Percentiles rank a stretch among this genome's conserved stretches.
Evolutionary conservation across 1,139 yeast species (phyloP).

Genomic region (Taphrina wiesneri): DNA sequence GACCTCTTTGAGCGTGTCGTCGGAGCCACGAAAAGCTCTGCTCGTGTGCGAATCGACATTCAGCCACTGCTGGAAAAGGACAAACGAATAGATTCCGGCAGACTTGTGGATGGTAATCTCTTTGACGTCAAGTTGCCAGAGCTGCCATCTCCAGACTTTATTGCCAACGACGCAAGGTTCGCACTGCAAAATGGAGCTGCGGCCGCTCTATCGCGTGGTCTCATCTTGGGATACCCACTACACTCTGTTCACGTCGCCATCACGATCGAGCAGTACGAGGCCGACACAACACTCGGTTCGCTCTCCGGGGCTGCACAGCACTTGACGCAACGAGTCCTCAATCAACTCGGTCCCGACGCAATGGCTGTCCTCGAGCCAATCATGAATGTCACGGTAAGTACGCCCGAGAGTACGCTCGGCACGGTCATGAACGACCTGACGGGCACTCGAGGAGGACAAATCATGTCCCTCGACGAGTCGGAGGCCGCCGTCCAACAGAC

Average conservation of each 20-base stretch:
- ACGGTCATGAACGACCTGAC: constrained; percentile 77
- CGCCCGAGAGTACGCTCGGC: constrained; percentile 74
- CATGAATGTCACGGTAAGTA: constrained; percentile 73
- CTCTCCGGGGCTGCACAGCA: constrained; percentile 53
- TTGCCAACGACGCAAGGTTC: constrained; percentile 40
- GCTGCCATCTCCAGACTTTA: constrained; percentile 3
- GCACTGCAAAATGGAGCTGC: constrained; percentile 50
- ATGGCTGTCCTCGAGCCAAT: constrained; percentile 77
- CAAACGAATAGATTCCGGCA: neutral
- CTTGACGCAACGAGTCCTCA: constrained; percentile 50
- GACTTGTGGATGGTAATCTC: constrained; percentile 21
- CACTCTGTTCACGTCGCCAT: constrained; percentile 62
- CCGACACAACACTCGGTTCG: constrained; percentile 43
- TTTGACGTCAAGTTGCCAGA: constrained; percentile 8
- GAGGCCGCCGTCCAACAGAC: constrained; percentile 42
- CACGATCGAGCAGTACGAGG: constrained; percentile 51
- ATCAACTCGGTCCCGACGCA: constrained; percentile 42
- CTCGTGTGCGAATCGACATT: neutral
- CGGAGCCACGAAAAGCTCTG: neutral
- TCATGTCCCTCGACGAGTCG: constrained; percentile 49
- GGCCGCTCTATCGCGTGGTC: constrained; percentile 78
- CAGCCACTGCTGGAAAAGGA: neutral
- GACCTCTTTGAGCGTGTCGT: constrained; percentile 13
- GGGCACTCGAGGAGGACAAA: constrained; percentile 69
- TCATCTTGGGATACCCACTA: constrained; percentile 60